Evolutionary conservation across 2,329 filamentous ascomycete genomes (phyloP).

Genomic region (Piedraia hortae): DNA sequence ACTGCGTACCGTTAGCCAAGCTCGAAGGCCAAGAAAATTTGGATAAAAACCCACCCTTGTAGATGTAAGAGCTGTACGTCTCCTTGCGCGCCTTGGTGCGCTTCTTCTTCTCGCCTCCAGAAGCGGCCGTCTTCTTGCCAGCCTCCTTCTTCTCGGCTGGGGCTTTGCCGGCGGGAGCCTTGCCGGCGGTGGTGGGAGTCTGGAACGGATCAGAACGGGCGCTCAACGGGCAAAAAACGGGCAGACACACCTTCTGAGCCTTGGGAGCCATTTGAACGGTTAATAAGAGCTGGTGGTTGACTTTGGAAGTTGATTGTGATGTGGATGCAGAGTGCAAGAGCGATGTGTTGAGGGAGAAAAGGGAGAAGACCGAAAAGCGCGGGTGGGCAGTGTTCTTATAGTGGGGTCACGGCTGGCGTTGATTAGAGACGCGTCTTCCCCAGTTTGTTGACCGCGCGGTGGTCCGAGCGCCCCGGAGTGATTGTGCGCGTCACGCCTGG

Average conservation of each 20-base stretch:
- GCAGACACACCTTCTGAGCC: slow-evolving; percentile 81
- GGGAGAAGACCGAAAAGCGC: no score
- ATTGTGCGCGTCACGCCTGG: no score
- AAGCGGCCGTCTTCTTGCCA: slow-evolving; percentile 90
- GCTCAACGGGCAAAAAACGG: slow-evolving; percentile 2
- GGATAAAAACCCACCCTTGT: slow-evolving; percentile 52
- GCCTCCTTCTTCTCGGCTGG: slow-evolving; percentile 98
- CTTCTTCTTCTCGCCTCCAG: slow-evolving; percentile 98
- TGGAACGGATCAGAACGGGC: slow-evolving; percentile 2
- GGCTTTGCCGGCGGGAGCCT: slow-evolving; percentile 56
- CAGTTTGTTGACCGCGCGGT: no score
- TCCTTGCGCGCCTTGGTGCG: slow-evolving; percentile 99
- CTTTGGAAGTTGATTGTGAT: no score
- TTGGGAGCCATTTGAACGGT: slow-evolving; percentile 94
- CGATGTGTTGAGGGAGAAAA: no score
- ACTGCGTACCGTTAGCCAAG: slow-evolving; percentile 26
- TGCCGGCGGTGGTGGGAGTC: slow-evolving; percentile 81
- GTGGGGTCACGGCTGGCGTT: no score
- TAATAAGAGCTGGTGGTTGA: no score
- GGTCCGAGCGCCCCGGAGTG: no score
- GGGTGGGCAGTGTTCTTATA: no score
- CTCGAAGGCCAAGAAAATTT: slow-evolving; percentile 2
- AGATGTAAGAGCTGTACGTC: slow-evolving; percentile 99
- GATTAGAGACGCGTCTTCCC: no score
- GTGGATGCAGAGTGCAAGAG: no score